Base-by-base conservation (phyloP, 352 stramenopile genomes). In the Phytophthora sansomeana region DNA sequence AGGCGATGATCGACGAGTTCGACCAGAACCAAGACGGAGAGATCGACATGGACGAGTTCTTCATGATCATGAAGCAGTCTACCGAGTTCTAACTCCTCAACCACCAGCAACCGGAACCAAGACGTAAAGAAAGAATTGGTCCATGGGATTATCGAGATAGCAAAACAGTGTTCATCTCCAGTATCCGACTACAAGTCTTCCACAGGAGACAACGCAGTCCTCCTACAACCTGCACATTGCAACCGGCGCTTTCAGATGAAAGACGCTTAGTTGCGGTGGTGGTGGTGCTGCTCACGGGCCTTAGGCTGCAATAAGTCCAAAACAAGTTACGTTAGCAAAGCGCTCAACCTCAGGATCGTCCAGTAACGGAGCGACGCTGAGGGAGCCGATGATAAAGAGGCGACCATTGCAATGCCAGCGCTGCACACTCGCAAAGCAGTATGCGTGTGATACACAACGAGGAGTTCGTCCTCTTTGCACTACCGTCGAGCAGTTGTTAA, bases 1-100 rank as follows among this genome's bases (percentile, higher is more conserved):
- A 97, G 77, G 93, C 91, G 4, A 98, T 98, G 95, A 98, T 98
- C 58, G 93, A 98, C 50, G 93, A 98, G 77, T 98, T 98, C 49
- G 93, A 98, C 59, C 80, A 96, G 47, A 95, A 98, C 64, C 86
- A 97, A 58, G 93, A 98, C 68, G 94, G 93, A 43, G 86, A 93
- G 63, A 98, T 98, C 62, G 87, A 84, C 56, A 69, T 87, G 43
- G 82, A 95, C 47, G 94, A 98, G 71, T 98, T 98, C 64, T 90
- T 94, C 46, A 72, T 81, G 49, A 94, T 93, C 58, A 96, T 96
- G 86, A 96, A 93, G 64, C 83, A 95, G 58, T 92, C 83, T 4
- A 91, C 78, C 21, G 82, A 92, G 58, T 92, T 89, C 44, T 92
- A 78, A 65, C 10, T 3, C 0, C 39, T 9, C 39, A 26, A 7